These are phyloP conservation scores for Senecio squalidus DNA, from an alignment of 140 eudicot genomes.

Conservation along the genomic window DNA sequence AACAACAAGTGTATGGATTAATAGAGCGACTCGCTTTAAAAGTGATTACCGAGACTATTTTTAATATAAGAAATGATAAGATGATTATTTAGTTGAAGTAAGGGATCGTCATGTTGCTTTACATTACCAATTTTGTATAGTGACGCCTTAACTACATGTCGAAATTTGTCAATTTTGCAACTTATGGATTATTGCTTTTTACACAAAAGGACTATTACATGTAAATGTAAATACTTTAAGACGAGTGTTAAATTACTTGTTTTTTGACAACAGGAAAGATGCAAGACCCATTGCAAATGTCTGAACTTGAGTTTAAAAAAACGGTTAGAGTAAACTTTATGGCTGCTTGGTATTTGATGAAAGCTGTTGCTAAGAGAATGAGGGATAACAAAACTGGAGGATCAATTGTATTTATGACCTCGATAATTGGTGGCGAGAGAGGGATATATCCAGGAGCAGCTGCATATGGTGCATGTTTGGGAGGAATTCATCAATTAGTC, in stretches of 20 bases:
- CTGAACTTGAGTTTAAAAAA: conserved; percentile 74
- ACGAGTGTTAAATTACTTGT: background rate
- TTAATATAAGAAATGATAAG: no score
- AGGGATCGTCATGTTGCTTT: no score
- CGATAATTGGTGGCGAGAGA: conserved; percentile 84
- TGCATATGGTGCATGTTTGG: conserved; percentile 84
- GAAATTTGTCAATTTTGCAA: background rate
- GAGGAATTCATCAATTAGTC: conserved; percentile 74
- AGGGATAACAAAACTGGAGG: conserved; percentile 87
- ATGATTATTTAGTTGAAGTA: no score
- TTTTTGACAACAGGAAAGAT: conserved; percentile 68
- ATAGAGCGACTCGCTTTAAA: background rate
- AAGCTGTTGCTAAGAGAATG: conserved; percentile 69
- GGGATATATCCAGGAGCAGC: conserved; percentile 91
- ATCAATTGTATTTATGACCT: conserved; percentile 71
- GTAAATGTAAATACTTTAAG: background rate
- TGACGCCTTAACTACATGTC: background rate
- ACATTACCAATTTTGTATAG: no score
- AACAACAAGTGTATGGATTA: background rate
- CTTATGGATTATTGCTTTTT: background rate
- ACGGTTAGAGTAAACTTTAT: conserved; percentile 69
- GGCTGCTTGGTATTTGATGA: conserved; percentile 80
- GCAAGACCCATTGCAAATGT: conserved; percentile 58
- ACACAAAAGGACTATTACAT: background rate
- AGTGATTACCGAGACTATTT: no score